Base-by-base conservation (phyloP, 805 yeast species). In the Wickerhamiella azymoides region DNA sequence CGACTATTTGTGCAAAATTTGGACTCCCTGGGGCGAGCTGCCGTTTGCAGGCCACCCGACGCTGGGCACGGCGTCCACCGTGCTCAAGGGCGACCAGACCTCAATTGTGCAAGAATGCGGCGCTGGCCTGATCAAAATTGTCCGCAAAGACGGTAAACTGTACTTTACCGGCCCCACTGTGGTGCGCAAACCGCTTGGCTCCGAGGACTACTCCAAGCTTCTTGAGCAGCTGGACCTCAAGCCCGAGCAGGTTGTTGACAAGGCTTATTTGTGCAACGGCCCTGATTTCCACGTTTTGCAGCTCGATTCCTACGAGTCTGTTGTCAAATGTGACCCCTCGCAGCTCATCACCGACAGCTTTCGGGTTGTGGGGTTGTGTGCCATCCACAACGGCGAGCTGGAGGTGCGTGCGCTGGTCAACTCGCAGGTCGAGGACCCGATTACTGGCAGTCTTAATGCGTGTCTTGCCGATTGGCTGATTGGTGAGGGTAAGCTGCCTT, bases 21-120 rank as follows among this genome's bases (percentile, higher is more conserved):
- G 74, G 54, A 63, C 72, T 0, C 72, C 76, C 1, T 50, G 36
- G 2, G 36, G 39, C 2, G 80, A 76, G 52, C 54, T 76, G 19
- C 77, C 78, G 7, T 76, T 76, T 62, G 80, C 82, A 1, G 81
- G 82, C 5, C 81, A 76, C 52, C 82, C 81, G 2, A 76, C 79
- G 0, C 52, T 76, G 27, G 81, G 80, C 7, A 52, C 57, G 1
- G 48, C 51, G 2, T 40, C 43, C n/a, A 54, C 55, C 0, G 33
- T 52, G 33, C 18, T 39, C 11, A 75, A 53, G 10, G 30, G 19
- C 0, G 50, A 46, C 5, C 40, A 51, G 13, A 78, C 56, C 40
- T 18, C 16, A 9, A 14, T 51, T 2, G 28, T 47, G 10, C 57
- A 53, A 38, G 50, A 54, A 24, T 54, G 58, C 37, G 27, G 27